Evolutionary conservation across 1,139 yeast species (phyloP), one percentile per base, ranked within the genome.

Genomic region (Zygosaccharomyces pseudobailii): DNA sequence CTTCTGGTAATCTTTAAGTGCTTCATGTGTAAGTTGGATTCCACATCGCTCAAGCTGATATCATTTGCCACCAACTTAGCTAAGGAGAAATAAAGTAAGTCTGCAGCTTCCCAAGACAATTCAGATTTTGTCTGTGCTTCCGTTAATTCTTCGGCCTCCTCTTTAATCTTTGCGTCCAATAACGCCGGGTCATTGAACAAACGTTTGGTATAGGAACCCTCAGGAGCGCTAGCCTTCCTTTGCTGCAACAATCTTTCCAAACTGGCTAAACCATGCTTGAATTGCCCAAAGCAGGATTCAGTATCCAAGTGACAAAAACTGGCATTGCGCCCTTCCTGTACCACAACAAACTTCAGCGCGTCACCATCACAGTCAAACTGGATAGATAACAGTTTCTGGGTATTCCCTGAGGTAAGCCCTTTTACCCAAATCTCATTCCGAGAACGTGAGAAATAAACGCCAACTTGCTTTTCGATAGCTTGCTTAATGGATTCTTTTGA

Each of bases 101-200:
- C 99, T 6, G 98, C 98, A 48, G 95, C 92, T 70, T 92, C 98
- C 96, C 97, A 92, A 0, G 97, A 85, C 45, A 89, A 78, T 54
- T 92, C 97, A 3, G 78, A 78, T 55, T 75, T 74, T 6, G 74
- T 61, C 47, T 69, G 66, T 19, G 98, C 97, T 49, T 88, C 97
- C 35, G 90, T 82, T 54, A 92, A 78, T 68, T 94, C 99, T 62
- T 92, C 97, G 46, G 96, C 95, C 69, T 92, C 99, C 71, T 92
- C 98, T 66, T 82, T 80, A 68, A 92, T 84, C 73, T 92, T 92
- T 20, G 97, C 96, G 49, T 78, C 72, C 56, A 94, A 73, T 45
- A 92, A 74, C 27, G 74, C 75, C 39, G 81, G 82, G 67, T 92
- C 97, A 46, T 78, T 75, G 62, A 92, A 89, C 54, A 92, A 74